Base-by-base conservation (phyloP, 225 moss, liverwort and hornwort species). In the Marchantia paleacea region DNA sequence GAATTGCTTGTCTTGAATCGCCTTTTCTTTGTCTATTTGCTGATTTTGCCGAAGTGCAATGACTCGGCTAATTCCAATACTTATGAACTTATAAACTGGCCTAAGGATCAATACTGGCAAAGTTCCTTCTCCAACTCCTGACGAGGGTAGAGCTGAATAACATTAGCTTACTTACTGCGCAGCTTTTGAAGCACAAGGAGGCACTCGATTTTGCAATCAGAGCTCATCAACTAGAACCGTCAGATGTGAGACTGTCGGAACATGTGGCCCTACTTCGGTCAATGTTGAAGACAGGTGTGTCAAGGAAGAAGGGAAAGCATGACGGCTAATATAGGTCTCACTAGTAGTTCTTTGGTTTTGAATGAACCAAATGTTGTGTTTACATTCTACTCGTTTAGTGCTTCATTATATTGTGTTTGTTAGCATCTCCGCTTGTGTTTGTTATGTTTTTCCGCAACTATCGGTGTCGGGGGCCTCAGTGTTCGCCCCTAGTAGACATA, bases 211-310 rank as follows among this genome's bases (percentile, higher is more conserved):
- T 95, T 78, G 92, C 95, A 14, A 76, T 94, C 84, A 89, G 88
- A 86, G 92, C 99, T 72, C 83, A 95, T 85, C 93, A 95, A 26
- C 83, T 99, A 73, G 95, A 99, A 85, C 91, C 95, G 69, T 88
- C 89, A 76, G 94, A 99, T 82, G 85, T 64, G 82, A 82, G 81
- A 75, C 83, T 99, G 29, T 91, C 89, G 80, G 99, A 99, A 52
- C 95, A 91, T 84, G 92, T 99, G 78, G 84, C 94, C 8, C 95
- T 88, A 79, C 88, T 99, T 50, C 95, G 99, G 69, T 85, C 95
- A 64, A 90, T 91, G 80, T 85, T 99, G 64, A 89, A 91, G 84
- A 86, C 92, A 88, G 95, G 99, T 99, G 25, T 49, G 60, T 14
- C 10, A 12, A 55, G 54, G 54, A 24, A 10, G 3, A 22, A 10